Percentiles rank a stretch among this genome's conserved stretches.
Evolutionary conservation across 306 rosid genomes (phyloP).

Genomic region (Cucurbita argyrosperma): DNA sequence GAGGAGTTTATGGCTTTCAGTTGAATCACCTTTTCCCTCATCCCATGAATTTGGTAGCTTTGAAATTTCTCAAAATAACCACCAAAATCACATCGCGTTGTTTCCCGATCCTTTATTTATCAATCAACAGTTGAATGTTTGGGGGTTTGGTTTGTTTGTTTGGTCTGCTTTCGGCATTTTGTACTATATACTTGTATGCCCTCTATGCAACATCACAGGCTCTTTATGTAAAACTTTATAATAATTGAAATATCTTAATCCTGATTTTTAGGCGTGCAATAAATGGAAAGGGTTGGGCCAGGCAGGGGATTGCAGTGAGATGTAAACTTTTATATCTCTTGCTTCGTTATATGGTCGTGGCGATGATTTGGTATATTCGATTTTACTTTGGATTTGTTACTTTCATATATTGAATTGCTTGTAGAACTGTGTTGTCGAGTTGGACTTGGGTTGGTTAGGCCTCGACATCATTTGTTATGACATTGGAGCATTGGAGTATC

Average conservation of each 20-base stretch:
- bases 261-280: slow-evolving; percentile 3
- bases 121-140: slow-evolving; percentile 1
- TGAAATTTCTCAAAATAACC: background rate
- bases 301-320: background rate
- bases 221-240: background rate
- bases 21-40: background rate
- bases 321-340: background rate
- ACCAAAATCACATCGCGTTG: background rate
- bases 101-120: slow-evolving; percentile 3
- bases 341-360: background rate
- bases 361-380: background rate
- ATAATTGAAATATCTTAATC: background rate
- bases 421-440: too few relatives aligned
- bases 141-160: background rate
- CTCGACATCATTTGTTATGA: too few relatives aligned
- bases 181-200: background rate
- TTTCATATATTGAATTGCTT: too few relatives aligned
- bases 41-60: slow-evolving; percentile 6
- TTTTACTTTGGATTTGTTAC: background rate
- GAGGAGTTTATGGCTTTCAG: background rate
- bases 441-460: too few relatives aligned
- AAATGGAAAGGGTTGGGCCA: background rate
- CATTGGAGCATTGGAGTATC: too few relatives aligned
- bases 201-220: background rate
- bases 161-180: background rate